phyloP scores from a whole-genome alignment of 176 grass and related monocot genomes.

The Sorghum bicolor region Sorghum_bicolor_NCBIv3 NC_012878.2:583001-583500 shows the following conservation, averaged over 20 bases:
- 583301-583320: background rate
- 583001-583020: no score
- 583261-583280: conserved; percentile 4
- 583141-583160: conserved; percentile 43
- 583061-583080: conserved; percentile 59
- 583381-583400: conserved; percentile 47
- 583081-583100: conserved; percentile 48
- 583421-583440: conserved; percentile 29
- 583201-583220: conserved; percentile 72
- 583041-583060: conserved; percentile 51
- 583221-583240: conserved; percentile 40
- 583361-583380: conserved; percentile 54
- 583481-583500: background rate
- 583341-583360: conserved; percentile 63
- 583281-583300: background rate
- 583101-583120: conserved; percentile 39
- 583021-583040: conserved; percentile 7
- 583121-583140: conserved; percentile 50
- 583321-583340: conserved; percentile 48
- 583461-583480: no score
- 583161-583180: conserved; percentile 82
- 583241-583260: conserved; percentile 65
- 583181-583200: conserved; percentile 56
- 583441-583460: conserved; percentile 41
- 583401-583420: conserved; percentile 43